Conservation (phyloP, 2,329 filamentous ascomycete species). For the Colletotrichum sp. region DNA sequence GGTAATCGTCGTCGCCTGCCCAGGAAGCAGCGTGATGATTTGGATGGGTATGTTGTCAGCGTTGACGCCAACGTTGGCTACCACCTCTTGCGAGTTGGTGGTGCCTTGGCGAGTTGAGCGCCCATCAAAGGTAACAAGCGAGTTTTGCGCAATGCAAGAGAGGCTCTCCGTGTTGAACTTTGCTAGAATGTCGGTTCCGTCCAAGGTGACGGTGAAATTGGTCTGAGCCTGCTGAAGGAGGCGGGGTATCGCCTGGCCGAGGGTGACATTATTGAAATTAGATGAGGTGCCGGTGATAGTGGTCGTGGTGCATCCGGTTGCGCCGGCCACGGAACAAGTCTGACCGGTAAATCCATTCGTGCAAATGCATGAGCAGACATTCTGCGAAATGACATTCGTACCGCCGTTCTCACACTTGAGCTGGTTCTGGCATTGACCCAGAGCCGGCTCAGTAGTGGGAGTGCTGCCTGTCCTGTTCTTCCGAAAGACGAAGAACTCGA, state of each 20-base stretch:
- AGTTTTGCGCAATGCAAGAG: constrained; percentile 85
- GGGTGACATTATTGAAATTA: constrained; percentile 70
- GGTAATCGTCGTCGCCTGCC: constrained; percentile 35
- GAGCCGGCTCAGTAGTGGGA: constrained; percentile 33
- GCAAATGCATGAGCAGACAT: constrained; percentile 84
- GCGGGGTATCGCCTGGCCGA: constrained; percentile 80
- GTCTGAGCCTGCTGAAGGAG: constrained; percentile 68
- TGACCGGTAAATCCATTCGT: constrained; percentile 80
- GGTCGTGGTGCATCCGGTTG: constrained; percentile 59
- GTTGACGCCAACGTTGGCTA: constrained; percentile 3
- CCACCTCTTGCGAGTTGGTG: constrained; percentile 26
- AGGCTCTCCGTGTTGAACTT: constrained; percentile 78
- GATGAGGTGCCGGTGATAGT: constrained; percentile 44
- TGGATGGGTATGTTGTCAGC: constrained; percentile 23
- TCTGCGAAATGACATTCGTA: constrained; percentile 70
- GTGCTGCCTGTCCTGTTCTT: constrained; percentile 41
- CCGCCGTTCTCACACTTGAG: constrained; percentile 81
- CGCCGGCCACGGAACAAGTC: constrained; percentile 52
- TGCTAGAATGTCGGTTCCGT: constrained; percentile 71
- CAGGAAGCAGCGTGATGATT: constrained; percentile 31
- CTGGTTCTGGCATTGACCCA: constrained; percentile 62
- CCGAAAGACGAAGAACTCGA: constrained; percentile 67
- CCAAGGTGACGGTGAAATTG: constrained; percentile 80
- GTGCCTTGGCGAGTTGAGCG: constrained; percentile 40
- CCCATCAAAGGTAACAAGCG: constrained; percentile 83